Percentiles rank a stretch among this genome's conserved stretches.
phyloP scores from a whole-genome alignment of 257 asterid species.

The Plectranthus barbatus region DNA sequence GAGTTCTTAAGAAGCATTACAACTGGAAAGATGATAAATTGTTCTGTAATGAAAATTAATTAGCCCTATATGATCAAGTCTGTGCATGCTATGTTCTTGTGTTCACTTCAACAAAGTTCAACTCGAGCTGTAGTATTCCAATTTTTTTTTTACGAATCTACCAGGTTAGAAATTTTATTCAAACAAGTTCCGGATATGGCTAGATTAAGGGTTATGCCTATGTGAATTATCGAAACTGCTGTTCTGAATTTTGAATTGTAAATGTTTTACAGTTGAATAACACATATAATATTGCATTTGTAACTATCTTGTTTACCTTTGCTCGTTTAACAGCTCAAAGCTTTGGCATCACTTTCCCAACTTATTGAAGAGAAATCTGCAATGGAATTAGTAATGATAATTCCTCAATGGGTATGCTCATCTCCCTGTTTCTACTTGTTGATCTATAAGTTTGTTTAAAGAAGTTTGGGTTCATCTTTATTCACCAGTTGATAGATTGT shows the following conservation, averaged over 20 bases:
- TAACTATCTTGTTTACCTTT: constrained; percentile 17
- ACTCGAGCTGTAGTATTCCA: background rate
- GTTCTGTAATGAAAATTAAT: background rate
- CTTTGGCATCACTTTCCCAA: constrained; percentile 69
- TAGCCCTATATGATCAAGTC: background rate
- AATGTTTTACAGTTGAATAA: background rate
- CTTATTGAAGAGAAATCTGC: constrained; percentile 61
- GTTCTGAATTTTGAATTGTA: background rate
- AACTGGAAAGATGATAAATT: background rate
- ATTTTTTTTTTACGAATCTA: background rate
- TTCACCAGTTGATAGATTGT: constrained; percentile 9
- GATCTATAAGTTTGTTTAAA: background rate
- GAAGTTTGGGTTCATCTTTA: background rate
- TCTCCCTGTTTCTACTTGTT: background rate
- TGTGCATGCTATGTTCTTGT: background rate
- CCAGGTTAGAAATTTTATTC: background rate
- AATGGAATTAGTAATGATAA: constrained; percentile 49
- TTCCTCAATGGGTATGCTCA: constrained; percentile 87
- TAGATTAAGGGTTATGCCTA: background rate
- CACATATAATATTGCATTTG: background rate
- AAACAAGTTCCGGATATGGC: background rate
- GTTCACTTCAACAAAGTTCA: background rate
- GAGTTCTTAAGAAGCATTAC: background rate
- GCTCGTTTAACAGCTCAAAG: constrained; percentile 69
- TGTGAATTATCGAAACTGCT: background rate